Percentiles rank a stretch among this genome's conserved stretches.
Conservation (phyloP, 2,329 filamentous ascomycete species). For the Xylaria sp. region DNA sequence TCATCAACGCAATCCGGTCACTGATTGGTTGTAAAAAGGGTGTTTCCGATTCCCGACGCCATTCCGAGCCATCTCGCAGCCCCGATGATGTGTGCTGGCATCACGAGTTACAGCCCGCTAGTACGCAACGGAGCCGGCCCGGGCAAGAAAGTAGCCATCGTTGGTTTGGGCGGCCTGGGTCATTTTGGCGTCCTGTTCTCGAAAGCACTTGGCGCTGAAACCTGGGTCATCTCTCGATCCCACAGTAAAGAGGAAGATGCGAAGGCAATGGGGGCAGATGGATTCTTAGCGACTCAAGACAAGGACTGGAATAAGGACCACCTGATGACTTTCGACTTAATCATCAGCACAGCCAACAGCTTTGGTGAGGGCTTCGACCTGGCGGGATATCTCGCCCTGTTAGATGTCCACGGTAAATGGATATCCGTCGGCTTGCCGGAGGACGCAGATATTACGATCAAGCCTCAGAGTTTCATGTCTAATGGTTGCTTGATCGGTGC, state of each 20-base stretch:
- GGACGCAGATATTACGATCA: slow-evolving; percentile 75
- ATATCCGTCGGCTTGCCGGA: slow-evolving; percentile 84
- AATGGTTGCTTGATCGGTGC: slow-evolving; percentile 81
- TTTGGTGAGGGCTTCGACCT: slow-evolving; percentile 75
- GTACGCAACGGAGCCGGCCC: slow-evolving; percentile 79
- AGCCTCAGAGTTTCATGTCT: slow-evolving; percentile 77
- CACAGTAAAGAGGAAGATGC: slow-evolving; percentile 71
- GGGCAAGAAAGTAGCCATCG: slow-evolving; percentile 81
- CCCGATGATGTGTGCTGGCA: slow-evolving; percentile 85
- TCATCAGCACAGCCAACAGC: slow-evolving; percentile 78
- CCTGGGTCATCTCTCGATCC: slow-evolving; percentile 70
- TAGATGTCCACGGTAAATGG: slow-evolving; percentile 85
- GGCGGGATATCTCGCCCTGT: slow-evolving; percentile 76
- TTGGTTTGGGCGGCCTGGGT: slow-evolving; percentile 78
- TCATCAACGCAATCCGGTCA: background rate
- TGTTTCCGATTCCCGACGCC: slow-evolving; percentile 79
- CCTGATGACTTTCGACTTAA: slow-evolving; percentile 76
- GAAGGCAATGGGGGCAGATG: slow-evolving; percentile 68
- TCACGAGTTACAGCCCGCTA: slow-evolving; percentile 83
- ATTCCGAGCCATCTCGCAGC: slow-evolving; percentile 72
- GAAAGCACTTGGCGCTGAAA: slow-evolving; percentile 72
- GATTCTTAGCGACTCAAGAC: slow-evolving; percentile 68
- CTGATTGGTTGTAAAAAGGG: slow-evolving; percentile 54
- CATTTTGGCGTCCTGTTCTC: slow-evolving; percentile 78
- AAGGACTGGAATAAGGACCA: slow-evolving; percentile 68